A percentile compares a stretch with the other conserved stretches of the same genome.
Evolutionary conservation across 2,329 filamentous ascomycete species (phyloP).

Genomic region (Fusarium poae): DNA sequence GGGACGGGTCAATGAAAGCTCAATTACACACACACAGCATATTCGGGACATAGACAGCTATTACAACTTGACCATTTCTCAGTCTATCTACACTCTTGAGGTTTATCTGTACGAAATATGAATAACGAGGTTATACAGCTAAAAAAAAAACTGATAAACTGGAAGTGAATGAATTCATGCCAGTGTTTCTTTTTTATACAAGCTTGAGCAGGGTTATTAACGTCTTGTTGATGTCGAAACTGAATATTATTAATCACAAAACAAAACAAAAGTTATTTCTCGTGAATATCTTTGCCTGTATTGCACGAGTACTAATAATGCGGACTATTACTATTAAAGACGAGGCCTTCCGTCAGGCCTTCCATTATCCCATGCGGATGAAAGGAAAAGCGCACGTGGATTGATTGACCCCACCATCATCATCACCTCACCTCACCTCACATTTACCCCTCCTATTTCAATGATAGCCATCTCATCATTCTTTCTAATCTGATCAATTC

Average conservation of each 20-base stretch:
- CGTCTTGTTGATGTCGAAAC: too few relatives aligned
- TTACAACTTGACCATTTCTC: fast-evolving
- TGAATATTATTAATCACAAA: too few relatives aligned
- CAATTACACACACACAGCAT: too few relatives aligned
- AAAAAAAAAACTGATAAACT: neutral
- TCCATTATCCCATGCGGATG: conserved; percentile 39
- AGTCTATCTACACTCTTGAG: neutral
- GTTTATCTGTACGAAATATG: neutral
- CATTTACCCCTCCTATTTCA: conserved; percentile 30
- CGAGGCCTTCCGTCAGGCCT: neutral
- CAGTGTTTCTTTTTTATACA: neutral
- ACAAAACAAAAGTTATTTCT: too few relatives aligned
- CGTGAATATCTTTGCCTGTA: too few relatives aligned
- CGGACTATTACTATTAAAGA: too few relatives aligned
- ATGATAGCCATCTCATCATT: conserved; percentile 2
- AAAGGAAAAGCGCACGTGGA: conserved; percentile 38
- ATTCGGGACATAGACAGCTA: too few relatives aligned
- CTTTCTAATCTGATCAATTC: neutral
- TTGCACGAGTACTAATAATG: too few relatives aligned
- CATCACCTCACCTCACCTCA: conserved; percentile 14
- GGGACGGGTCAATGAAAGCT: too few relatives aligned
- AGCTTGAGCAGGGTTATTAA: too few relatives aligned
- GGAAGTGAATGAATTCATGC: too few relatives aligned
- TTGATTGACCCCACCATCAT: conserved; percentile 16
- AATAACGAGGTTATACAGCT: too few relatives aligned